These are phyloP conservation scores for Paradendryphiella salina DNA, from an alignment of 2,329 filamentous ascomycete species.

Conservation along the genomic window DNA sequence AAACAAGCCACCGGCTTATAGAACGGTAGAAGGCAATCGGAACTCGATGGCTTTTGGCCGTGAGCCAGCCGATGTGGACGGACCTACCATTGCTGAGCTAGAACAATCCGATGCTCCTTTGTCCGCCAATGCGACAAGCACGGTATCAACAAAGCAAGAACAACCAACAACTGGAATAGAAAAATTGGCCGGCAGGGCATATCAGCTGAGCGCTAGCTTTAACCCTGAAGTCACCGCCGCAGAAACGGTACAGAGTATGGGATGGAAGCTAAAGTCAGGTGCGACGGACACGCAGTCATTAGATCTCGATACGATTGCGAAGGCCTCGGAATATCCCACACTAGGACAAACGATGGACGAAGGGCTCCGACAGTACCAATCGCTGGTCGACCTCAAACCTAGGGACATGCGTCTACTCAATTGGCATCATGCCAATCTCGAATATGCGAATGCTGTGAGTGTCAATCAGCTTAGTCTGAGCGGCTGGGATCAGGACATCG, in stretches of 20 bases:
- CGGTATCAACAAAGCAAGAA: constrained; percentile 42
- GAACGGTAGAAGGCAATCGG: constrained; percentile 79
- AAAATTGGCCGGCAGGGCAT: constrained; percentile 71
- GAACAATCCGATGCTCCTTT: constrained; percentile 66
- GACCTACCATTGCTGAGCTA: constrained; percentile 70
- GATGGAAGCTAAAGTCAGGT: constrained; percentile 74
- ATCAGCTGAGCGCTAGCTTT: constrained; percentile 68
- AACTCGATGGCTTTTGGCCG: constrained; percentile 80
- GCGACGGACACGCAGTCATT: constrained; percentile 66
- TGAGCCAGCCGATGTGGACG: constrained; percentile 63
- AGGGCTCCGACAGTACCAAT: constrained; percentile 84
- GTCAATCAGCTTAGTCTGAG: constrained; percentile 83
- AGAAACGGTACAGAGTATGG: constrained; percentile 76
- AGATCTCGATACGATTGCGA: constrained; percentile 68
- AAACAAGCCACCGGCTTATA: constrained; percentile 69
- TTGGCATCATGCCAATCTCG: constrained; percentile 97
- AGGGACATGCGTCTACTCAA: constrained; percentile 90
- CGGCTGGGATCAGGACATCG: constrained; percentile 95
- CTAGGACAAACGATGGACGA: constrained; percentile 90
- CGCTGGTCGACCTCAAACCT: constrained; percentile 77
- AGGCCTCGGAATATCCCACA: constrained; percentile 66
- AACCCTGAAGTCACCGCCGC: constrained; percentile 72
- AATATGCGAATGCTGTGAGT: constrained; percentile 94
- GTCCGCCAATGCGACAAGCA: constrained; percentile 54
- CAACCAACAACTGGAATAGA: constrained; percentile 57